Conservation (phyloP, 768 basidiomycete species). For the Suillus spraguei region DNA sequence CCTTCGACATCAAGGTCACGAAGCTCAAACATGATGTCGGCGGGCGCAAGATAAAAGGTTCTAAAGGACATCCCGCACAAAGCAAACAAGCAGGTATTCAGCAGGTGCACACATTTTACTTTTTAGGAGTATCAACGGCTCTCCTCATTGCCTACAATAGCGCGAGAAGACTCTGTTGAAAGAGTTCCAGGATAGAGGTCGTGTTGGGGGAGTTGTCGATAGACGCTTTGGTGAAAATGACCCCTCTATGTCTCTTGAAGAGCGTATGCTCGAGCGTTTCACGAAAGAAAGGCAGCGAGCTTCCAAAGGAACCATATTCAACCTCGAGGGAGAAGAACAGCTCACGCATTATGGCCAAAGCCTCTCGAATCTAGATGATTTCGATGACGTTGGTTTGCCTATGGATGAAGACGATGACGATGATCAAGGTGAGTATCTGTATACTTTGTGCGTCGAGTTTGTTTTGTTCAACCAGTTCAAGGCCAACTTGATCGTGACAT, state of each 20-base stretch:
- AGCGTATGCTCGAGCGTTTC: constrained; percentile 96
- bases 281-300: constrained; percentile 84
- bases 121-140: neutral
- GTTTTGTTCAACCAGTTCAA: constrained; percentile 23
- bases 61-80: constrained; percentile 79
- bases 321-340: constrained; percentile 90
- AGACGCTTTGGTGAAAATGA: constrained; percentile 97
- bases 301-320: constrained; percentile 79
- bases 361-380: constrained; percentile 82
- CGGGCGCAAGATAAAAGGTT: constrained; percentile 83
- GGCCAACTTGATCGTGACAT: constrained; percentile 71
- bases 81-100: constrained; percentile 37
- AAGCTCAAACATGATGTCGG: constrained; percentile 93
- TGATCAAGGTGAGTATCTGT: constrained; percentile 40
- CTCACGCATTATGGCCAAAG: constrained; percentile 92
- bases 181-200: constrained; percentile 80
- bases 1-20: constrained; percentile 92
- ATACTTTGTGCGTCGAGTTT: neutral
- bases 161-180: constrained; percentile 65
- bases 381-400: constrained; percentile 61
- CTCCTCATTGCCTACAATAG: constrained; percentile 3
- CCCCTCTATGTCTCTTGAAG: constrained; percentile 89
- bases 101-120: neutral
- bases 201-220: constrained; percentile 89
- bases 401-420: constrained; percentile 59